Base-by-base conservation (phyloP, 768 basidiomycete genomes). In the Leccinum aurantiacum region DNA sequence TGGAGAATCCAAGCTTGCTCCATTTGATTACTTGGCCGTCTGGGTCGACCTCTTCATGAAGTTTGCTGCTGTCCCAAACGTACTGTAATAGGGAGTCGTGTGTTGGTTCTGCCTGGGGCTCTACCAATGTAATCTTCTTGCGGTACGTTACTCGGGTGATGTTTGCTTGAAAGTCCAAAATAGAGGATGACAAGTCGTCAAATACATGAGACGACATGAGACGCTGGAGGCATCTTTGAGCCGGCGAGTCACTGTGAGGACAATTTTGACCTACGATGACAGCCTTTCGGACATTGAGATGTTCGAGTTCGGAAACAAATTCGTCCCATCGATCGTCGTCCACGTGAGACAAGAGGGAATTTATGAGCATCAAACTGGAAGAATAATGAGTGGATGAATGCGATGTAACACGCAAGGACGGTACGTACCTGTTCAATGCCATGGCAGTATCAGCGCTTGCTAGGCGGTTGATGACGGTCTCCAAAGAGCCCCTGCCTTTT, bases 101-200 rank as follows among this genome's bases (percentile, higher is more conserved):
- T 4, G 77, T 73, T 4, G 81, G 79, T 57, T 90, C 87, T 46
- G 73, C 71, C 29, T 86, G 84, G 3, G 88, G 84, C 65, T 92
- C 88, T 17, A 95, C 90, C 24, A 83, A 73, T 3, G 90, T 90
- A 15, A 82, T 89, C 76, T 93, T 93, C 77, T 89, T 90, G 57
- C 88, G 84, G 71, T 90, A 89, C 14, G 84, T 85, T 29, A 92
- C 84, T 41, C 90, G 85, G 57, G 91, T 79, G 60, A 93, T 83
- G 73, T 92, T 93, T 27, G 90, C 87, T 76, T 95, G 93, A 72
- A 94, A 95, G 69, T 94, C 90, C 57, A 94, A 80, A 51, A 95
- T 88, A 59, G 87, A 88, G 0, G 91, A 93, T 7, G 88, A 86
- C 56, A 93, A 76, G 68, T 94, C 92, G 63, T 92, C 90, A 53